These are phyloP conservation scores for Pseudopithomyces maydicus DNA, from an alignment of 2,329 filamentous ascomycete genomes.

Conservation along the genomic window DNA sequence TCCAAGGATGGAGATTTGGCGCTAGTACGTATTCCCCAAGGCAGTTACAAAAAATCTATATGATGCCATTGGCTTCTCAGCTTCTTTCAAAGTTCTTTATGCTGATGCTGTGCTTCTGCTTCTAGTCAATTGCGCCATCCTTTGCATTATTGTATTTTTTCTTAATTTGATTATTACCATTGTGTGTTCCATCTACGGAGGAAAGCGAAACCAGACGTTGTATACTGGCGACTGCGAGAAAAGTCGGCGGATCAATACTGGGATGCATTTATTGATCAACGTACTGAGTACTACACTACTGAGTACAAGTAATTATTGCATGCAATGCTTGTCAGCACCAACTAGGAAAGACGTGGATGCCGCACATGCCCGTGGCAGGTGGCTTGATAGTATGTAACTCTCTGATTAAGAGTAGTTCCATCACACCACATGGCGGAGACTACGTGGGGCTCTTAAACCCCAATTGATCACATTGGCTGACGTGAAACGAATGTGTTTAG, in stretches of 20 bases:
- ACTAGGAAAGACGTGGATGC: constrained; percentile 20
- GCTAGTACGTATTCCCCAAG: background rate
- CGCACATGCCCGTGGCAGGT: constrained; percentile 28
- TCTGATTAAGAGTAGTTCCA: constrained; percentile 21
- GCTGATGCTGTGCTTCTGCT: no score
- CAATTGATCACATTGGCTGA: constrained; percentile 48
- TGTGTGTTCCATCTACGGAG: constrained; percentile 1
- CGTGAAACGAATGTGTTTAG: no score
- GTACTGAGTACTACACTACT: constrained; percentile 38
- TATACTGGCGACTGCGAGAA: constrained; percentile 28
- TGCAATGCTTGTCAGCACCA: constrained; percentile 24
- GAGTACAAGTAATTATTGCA: constrained; percentile 20
- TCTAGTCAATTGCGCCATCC: constrained; percentile 10
- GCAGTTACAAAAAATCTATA: no score
- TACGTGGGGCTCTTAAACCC: background rate
- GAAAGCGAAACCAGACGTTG: background rate
- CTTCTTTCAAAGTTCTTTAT: no score
- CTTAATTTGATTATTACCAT: constrained; percentile 18
- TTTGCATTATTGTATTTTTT: constrained; percentile 13
- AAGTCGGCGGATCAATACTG: constrained; percentile 9
- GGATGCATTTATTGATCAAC: constrained; percentile 56
- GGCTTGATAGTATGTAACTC: constrained; percentile 9
- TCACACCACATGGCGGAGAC: background rate
- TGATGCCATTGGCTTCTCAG: no score
- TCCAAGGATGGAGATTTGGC: background rate